Evolutionary conservation across 805 yeast genomes (phyloP), one percentile per base, ranked within the genome.

Genomic region (Ogataea allantospora): DNA sequence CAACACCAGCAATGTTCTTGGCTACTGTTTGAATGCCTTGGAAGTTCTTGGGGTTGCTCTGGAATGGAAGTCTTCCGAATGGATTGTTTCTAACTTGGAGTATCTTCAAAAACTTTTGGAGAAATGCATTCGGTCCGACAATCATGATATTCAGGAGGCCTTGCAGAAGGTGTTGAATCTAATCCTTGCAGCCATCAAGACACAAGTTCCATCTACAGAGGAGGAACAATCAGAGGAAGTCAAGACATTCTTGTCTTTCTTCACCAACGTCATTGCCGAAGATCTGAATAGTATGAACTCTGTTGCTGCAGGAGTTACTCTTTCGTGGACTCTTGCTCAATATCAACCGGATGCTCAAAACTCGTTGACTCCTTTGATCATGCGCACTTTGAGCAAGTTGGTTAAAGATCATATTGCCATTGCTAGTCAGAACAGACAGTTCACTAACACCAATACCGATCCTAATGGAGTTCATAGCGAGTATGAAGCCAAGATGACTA

Each of bases 311-410:
- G 95, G 93, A 51, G 87, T 85, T 27, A 88, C 85, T 31, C 70
- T 76, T 35, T 80, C 82, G 12, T 91, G 84, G 89, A 85, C 95
- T 0, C 67, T 89, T 35, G 84, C 88, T 11, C 75, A 78, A 46
- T 80, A 75, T 54, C 75, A 79, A 36, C 95, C 96, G 0, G 73
- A 77, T 18, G 73, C 78, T 7, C 69, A 91, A 34, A 95, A 89
- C 46, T 71, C 87, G 1, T 66, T 88, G 34, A 68, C 93, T 43
- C 89, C 87, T 2, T 66, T 77, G 45, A 71, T 88, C 9, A 83
- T 93, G 81, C 78, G 89, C 55, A 87, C 95, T 0, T 82, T 95
- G 62, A 86, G 89, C 44, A 88, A 87, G 56, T 70, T 91, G 33
- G 87, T 93, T 55, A 87, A 87, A 49, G 97, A 89, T 58, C 95